phyloP scores from a whole-genome alignment of 208 protist species.

The Vickermania spadyakhi region DNA sequence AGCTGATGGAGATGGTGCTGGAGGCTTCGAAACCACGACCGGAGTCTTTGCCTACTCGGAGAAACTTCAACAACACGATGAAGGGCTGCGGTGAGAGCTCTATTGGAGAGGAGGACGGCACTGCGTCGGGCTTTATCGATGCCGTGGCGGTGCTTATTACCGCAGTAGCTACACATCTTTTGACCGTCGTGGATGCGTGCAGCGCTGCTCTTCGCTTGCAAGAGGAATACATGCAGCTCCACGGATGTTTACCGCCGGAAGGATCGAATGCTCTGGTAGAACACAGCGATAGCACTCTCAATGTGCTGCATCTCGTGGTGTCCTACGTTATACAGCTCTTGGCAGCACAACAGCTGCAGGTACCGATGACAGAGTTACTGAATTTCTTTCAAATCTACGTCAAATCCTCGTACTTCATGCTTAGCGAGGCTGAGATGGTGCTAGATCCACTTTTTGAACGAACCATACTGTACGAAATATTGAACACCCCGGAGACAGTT shows the following conservation, averaged over 20 bases:
- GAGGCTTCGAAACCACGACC: constrained; percentile 29
- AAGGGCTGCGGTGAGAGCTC: neutral
- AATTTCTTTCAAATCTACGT: constrained; percentile 46
- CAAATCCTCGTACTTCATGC: constrained; percentile 38
- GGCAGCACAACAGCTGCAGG: constrained; percentile 21
- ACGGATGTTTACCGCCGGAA: constrained; percentile 8
- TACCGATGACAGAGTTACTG: constrained; percentile 10
- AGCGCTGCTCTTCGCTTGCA: constrained; percentile 1
- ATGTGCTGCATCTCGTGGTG: constrained; percentile 35
- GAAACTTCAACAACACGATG: neutral
- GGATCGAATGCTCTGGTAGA: constrained; percentile 17
- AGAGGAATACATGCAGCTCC: neutral
- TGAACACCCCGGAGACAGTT: constrained; percentile 21
- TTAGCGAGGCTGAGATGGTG: constrained; percentile 37
- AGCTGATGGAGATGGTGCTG: constrained; percentile 38
- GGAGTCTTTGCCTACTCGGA: too few relatives aligned
- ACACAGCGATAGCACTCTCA: constrained; percentile 16
- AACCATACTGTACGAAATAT: constrained; percentile 30
- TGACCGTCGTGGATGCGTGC: constrained; percentile 40
- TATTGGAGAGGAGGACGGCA: neutral
- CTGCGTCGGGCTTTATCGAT: constrained; percentile 24
- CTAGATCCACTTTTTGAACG: constrained; percentile 37
- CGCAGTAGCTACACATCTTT: constrained; percentile 47
- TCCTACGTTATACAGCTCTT: constrained; percentile 22
- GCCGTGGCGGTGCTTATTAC: constrained; percentile 31